Base-by-base conservation (phyloP, 495 filamentous ascomycete species). In the Lepraria neglecta region DNA sequence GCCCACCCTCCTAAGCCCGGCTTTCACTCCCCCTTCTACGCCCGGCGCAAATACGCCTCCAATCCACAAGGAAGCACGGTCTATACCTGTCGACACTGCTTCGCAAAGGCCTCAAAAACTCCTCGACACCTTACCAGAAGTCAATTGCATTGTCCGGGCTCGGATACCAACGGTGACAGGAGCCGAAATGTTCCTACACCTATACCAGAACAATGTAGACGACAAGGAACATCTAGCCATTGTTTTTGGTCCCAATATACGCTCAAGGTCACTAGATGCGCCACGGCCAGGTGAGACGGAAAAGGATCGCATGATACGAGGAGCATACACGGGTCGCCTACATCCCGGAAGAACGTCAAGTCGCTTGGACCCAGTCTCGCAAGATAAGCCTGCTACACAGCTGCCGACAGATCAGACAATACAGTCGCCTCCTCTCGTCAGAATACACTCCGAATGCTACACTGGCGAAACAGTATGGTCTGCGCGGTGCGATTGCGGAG, bases 401-500 rank as follows among this genome's bases (percentile, higher is more conserved):
- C 35, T 55, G 11, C 15, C 64, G 31, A 35, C 3, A 21, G 38
- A 28, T 31, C 59, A 50, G 58, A 56, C 61, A 46, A 67, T 19
- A 40, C 70, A 54, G 21, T 14, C 60, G 44, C 58, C 78, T 6
- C 91, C 95, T 0, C 77, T 97, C 43, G 92, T 97, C 17, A 81
- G 94, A 58, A 97, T 99, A 72, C 94, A 99, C 72, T 94, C 89
- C 9, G 94, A 99, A 72, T 99, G 94, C 77, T 99, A 99, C 72
- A 99, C 94, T 0, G 94, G 94, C 15, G 94, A 99, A 76, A 97
- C 92, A 0, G 92, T 92, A 0, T 97, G 94, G 94, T 95, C 90
- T 1, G 92, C 95, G 28, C 84, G 94, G 6, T 99, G 94, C 72
- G 94, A 99, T 73, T 99, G 94, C 71, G 94, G 94, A 31, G 95